phyloP scores from a whole-genome alignment of 2,329 filamentous ascomycete genomes.

The Claviceps sp. region DNA sequence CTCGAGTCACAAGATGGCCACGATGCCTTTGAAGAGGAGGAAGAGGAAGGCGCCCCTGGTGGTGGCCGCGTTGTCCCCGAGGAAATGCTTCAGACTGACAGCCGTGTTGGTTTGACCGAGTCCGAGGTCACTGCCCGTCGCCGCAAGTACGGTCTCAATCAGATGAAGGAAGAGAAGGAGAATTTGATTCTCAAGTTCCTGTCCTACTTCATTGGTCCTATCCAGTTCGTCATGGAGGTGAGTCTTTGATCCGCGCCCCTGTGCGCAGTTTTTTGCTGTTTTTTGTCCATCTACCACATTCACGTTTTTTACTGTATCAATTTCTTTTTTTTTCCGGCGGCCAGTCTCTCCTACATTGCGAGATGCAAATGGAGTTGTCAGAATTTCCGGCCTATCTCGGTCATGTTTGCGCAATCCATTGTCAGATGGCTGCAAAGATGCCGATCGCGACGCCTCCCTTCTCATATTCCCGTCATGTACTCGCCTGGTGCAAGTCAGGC shows the following conservation, averaged over 20 bases:
- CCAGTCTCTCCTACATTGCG: neutral
- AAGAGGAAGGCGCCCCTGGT: conserved; percentile 29
- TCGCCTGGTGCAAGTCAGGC: neutral
- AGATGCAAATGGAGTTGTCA: neutral
- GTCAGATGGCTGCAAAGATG: neutral
- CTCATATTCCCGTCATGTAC: neutral
- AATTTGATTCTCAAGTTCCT: conserved; percentile 74
- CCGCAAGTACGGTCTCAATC: conserved; percentile 69
- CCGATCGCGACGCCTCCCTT: neutral
- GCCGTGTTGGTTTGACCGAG: conserved; percentile 56
- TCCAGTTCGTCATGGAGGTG: conserved; percentile 91
- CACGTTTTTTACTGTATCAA: neutral
- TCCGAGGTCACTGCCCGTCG: conserved; percentile 49
- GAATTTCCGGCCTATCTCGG: neutral
- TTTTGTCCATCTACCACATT: neutral
- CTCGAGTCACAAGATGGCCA: conserved; percentile 71
- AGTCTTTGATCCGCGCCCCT: conserved; percentile 15
- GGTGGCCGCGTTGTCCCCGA: conserved; percentile 54
- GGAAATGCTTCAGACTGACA: conserved; percentile 66
- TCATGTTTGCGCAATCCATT: neutral
- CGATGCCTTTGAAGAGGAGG: conserved; percentile 49
- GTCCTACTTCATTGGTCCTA: conserved; percentile 74
- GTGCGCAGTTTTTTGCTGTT: neutral
- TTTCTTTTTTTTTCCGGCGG: no score
- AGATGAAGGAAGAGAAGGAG: conserved; percentile 86